Conservation (phyloP, 2,329 filamentous ascomycete species). For the Stemphylium lycopersici region DNA sequence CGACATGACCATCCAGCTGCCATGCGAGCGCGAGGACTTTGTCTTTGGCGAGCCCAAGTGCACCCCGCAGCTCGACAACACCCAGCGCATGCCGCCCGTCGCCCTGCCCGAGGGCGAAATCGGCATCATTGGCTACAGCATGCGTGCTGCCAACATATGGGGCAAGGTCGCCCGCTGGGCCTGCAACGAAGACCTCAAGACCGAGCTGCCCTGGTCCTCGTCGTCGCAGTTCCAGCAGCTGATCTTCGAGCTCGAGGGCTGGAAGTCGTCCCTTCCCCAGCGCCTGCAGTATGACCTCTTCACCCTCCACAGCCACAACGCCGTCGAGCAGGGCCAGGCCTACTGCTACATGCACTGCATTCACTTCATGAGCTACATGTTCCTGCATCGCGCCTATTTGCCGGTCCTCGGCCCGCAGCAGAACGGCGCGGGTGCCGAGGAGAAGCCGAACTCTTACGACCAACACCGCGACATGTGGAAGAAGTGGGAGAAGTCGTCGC, state of each 20-base stretch:
- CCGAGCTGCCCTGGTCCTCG: slow-evolving; percentile 46
- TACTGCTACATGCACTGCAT: slow-evolving; percentile 53
- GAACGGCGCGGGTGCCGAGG: slow-evolving; percentile 33
- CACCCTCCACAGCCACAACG: slow-evolving; percentile 49
- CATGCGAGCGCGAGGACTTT: slow-evolving; percentile 49
- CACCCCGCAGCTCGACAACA: slow-evolving; percentile 43
- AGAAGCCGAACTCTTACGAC: slow-evolving; percentile 40
- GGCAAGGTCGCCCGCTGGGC: slow-evolving; percentile 51
- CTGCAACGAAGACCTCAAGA: slow-evolving; percentile 45
- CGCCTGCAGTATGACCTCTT: slow-evolving; percentile 49
- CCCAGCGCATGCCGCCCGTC: slow-evolving; percentile 37
- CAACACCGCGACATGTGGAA: slow-evolving; percentile 45
- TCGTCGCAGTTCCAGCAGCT: slow-evolving; percentile 47
- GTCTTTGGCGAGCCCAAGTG: slow-evolving; percentile 49
- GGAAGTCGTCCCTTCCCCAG: slow-evolving; percentile 44
- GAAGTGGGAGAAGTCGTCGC: slow-evolving; percentile 46
- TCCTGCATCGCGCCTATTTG: slow-evolving; percentile 49
- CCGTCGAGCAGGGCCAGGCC: slow-evolving; percentile 50
- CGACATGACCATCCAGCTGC: slow-evolving; percentile 50
- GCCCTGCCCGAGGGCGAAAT: slow-evolving; percentile 41
- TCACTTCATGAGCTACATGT: slow-evolving; percentile 52
- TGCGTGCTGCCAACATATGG: slow-evolving; percentile 51
- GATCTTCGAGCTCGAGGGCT: slow-evolving; percentile 42
- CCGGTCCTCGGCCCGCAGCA: slow-evolving; percentile 47
- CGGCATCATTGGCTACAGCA: slow-evolving; percentile 48